Evolutionary conservation across 192 early-diverging fungal species (phyloP).

Genomic region (Ambispora gerdemannii): DNA sequence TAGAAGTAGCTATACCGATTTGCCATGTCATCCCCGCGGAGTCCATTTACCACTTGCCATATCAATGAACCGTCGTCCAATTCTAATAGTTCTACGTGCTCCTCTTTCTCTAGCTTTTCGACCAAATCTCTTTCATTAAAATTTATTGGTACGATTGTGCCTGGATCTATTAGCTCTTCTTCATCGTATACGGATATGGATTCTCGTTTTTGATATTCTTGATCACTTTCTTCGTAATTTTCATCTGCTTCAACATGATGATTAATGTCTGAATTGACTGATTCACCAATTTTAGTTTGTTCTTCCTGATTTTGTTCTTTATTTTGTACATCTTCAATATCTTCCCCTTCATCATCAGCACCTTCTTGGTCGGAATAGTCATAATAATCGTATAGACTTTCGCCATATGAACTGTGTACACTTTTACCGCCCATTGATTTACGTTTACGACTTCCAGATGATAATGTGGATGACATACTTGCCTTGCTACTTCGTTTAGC

Average conservation of each 20-base stretch:
- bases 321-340: background rate
- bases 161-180: no score
- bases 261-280: background rate
- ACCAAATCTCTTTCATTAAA: background rate
- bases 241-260: background rate
- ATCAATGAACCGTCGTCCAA: slow-evolving; percentile 20
- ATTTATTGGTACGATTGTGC: no score
- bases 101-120: slow-evolving; percentile 1
- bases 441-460: slow-evolving; percentile 3
- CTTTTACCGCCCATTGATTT: slow-evolving; percentile 28
- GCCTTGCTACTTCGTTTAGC: slow-evolving; percentile 20
- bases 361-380: slow-evolving; percentile 26
- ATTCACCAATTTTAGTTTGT: no score
- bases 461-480: slow-evolving; percentile 11
- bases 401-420: slow-evolving; percentile 21
- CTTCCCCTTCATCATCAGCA: slow-evolving; percentile 21
- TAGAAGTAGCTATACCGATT: slow-evolving; percentile 25
- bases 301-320: background rate
- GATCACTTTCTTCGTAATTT: background rate
- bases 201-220: background rate
- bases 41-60: slow-evolving; percentile 30
- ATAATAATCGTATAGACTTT: slow-evolving; percentile 31
- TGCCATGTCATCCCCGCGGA: slow-evolving; percentile 3
- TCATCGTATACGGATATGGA: no score
- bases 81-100: slow-evolving; percentile 31